These are phyloP conservation scores for Mallotus repandus DNA, from an alignment of 441 rosid species.

Conservation along the genomic window DNA sequence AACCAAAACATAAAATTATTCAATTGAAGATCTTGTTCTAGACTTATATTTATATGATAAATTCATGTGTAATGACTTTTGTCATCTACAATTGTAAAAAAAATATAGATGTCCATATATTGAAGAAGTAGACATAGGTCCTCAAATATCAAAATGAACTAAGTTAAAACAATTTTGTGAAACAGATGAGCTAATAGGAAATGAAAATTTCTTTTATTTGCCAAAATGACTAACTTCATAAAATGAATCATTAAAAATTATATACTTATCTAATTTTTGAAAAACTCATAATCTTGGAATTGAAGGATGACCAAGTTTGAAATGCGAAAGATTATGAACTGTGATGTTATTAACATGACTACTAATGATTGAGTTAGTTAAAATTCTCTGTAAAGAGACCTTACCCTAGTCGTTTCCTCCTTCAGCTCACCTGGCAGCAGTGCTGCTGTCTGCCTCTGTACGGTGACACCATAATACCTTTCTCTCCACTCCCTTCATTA, in stretches of 20 bases:
- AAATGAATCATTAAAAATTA: accelerated
- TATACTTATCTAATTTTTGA: background rate
- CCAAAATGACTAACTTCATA: background rate
- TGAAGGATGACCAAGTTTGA: too few species aligned
- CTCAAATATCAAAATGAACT: background rate
- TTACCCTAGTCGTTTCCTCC: too few species aligned
- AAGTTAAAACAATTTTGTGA: background rate
- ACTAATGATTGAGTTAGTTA: too few species aligned
- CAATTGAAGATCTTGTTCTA: background rate
- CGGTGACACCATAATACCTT: too few species aligned
- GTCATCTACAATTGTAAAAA: background rate
- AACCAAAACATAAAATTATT: too few species aligned
- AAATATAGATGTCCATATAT: background rate
- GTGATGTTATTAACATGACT: too few species aligned
- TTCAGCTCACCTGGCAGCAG: too few species aligned
- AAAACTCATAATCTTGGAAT: background rate
- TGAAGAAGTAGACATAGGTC: background rate
- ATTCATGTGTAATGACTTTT: background rate
- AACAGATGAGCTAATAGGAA: background rate
- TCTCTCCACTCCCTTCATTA: too few species aligned
- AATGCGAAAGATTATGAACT: too few species aligned
- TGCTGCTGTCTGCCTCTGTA: too few species aligned
- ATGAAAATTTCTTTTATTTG: background rate
- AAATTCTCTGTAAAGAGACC: too few species aligned
- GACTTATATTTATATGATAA: background rate